These are phyloP conservation scores for Leishmania tarentolae DNA, from an alignment of 208 protist genomes.

Conservation along the genomic window DNA sequence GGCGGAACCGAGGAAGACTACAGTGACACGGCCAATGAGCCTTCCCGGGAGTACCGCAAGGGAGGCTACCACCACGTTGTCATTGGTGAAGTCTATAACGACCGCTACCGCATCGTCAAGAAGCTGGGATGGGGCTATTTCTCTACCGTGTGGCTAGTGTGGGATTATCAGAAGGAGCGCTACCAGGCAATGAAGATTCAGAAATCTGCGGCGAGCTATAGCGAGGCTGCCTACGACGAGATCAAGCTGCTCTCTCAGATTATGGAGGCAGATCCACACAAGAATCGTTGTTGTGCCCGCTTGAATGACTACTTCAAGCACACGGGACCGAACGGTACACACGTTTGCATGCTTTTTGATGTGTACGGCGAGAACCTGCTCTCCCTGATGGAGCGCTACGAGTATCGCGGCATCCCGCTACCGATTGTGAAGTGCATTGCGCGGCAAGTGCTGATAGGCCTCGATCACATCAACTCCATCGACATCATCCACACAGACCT, in stretches of 20 bases:
- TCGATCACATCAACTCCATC: slow-evolving; percentile 95
- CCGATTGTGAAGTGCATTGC: slow-evolving; percentile 94
- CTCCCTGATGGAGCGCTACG: slow-evolving; percentile 94
- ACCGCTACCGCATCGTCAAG: slow-evolving; percentile 92
- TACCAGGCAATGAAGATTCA: slow-evolving; percentile 88
- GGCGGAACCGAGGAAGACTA: slow-evolving; percentile 78
- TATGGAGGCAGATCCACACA: slow-evolving; percentile 78
- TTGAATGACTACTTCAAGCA: slow-evolving; percentile 93
- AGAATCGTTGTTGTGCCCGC: slow-evolving; percentile 67
- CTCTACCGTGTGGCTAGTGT: slow-evolving; percentile 98
- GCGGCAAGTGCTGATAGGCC: slow-evolving; percentile 84
- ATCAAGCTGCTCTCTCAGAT: slow-evolving; percentile 83
- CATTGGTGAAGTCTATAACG: slow-evolving; percentile 93
- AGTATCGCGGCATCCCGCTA: slow-evolving; percentile 96
- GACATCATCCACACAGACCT: slow-evolving; percentile 98
- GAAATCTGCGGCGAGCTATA: slow-evolving; percentile 80
- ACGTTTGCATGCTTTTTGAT: slow-evolving; percentile 98
- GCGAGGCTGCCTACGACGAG: slow-evolving; percentile 82
- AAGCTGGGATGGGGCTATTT: slow-evolving; percentile 99
- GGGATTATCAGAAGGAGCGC: slow-evolving; percentile 95
- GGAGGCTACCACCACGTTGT: slow-evolving; percentile 97
- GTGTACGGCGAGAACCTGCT: slow-evolving; percentile 96
- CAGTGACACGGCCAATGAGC: slow-evolving; percentile 88
- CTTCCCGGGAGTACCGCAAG: slow-evolving; percentile 83
- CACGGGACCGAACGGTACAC: slow-evolving; percentile 82